Evolutionary conservation across 1,284 basidiomycete genomes (phyloP), one percentile per base, ranked within the genome.

Genomic region (Hortiboletus rubellus): DNA sequence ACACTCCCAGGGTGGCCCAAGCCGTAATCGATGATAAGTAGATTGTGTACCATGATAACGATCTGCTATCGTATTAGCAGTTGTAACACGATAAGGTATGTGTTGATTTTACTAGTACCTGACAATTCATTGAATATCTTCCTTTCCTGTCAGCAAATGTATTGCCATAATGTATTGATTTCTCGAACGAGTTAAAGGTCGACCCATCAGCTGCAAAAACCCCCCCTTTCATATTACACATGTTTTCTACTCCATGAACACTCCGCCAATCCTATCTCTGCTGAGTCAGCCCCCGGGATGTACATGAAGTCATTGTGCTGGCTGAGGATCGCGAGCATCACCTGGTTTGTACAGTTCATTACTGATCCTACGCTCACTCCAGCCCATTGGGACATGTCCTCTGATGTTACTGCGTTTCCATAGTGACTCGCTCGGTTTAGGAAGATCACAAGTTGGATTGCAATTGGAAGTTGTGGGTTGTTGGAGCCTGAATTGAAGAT

Each of bases 401-500:
- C 24, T 0, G 7, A 2, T 4, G 33, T 14, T 2, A 18, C 7
- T 2, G 22, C 12, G 17, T 55, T 55, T 4, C 50, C 14, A 8
- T 55, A 55, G 24, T 53, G 38, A 6, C 50, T 44, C 2, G 11
- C 14, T 0, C 7, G 3, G 12, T 55, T 46, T 2, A 53, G 15
- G 15, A 53, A 56, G n/a, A 53, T 43, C 1, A 18, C 33, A 7
- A 79, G 68, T 54, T 78, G 76, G 1, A 57, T 17, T 1, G 72
- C 64, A 5, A 79, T 70, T 9, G 71, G 67, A 10, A 72, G 46
- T 49, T 78, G 76, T 6, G 60, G 24, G 40, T 61, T 61, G 22
- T 70, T 67, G 0, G 69, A 72, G 22, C 63, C 52, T 42, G 67
- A 75, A 0, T 46, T 9, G 50, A 78, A 77, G 7, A 76, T 62